A percentile compares a stretch with the other conserved stretches of the same genome.
These are phyloP conservation scores for Citrus australasica DNA, from an alignment of 345 rosid genomes.

Conservation along the genomic window DNA sequence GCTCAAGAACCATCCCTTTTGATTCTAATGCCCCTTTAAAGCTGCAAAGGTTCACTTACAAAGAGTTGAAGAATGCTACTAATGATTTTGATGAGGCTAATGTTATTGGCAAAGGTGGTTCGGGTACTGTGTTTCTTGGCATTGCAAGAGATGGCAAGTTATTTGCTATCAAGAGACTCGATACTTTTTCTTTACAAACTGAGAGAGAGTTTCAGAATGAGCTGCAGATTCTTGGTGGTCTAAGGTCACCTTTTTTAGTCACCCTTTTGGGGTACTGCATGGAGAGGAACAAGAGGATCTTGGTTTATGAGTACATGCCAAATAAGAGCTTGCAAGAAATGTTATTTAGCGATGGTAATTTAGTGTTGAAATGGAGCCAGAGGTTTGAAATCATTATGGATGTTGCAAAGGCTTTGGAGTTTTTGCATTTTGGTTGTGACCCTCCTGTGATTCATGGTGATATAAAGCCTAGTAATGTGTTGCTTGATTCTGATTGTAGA, in stretches of 20 bases:
- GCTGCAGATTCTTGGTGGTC: constrained; percentile 89
- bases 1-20: constrained; percentile 79
- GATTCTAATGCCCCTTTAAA: constrained; percentile 55
- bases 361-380: constrained; percentile 68
- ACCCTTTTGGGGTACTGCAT: constrained; percentile 80
- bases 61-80: constrained; percentile 73
- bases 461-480: constrained; percentile 89
- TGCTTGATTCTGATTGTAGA: constrained; percentile 74
- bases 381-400: constrained; percentile 70
- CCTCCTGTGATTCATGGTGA: constrained; percentile 98
- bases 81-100: constrained; percentile 63
- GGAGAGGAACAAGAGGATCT: constrained; percentile 69
- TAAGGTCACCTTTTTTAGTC: constrained; percentile 74
- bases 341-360: constrained; percentile 57
- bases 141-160: constrained; percentile 70
- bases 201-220: constrained; percentile 95
- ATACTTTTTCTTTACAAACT: constrained; percentile 54
- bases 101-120: constrained; percentile 91
- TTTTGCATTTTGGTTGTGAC: constrained; percentile 82
- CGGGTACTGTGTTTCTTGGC: constrained; percentile 91
- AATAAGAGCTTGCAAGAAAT: constrained; percentile 86
- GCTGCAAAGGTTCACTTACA: constrained; percentile 73
- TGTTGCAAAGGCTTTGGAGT: constrained; percentile 84
- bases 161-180: constrained; percentile 81
- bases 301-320: constrained; percentile 95